Base-by-base conservation (phyloP, 2,329 filamentous ascomycete species). In the Xylaria sp. region DNA sequence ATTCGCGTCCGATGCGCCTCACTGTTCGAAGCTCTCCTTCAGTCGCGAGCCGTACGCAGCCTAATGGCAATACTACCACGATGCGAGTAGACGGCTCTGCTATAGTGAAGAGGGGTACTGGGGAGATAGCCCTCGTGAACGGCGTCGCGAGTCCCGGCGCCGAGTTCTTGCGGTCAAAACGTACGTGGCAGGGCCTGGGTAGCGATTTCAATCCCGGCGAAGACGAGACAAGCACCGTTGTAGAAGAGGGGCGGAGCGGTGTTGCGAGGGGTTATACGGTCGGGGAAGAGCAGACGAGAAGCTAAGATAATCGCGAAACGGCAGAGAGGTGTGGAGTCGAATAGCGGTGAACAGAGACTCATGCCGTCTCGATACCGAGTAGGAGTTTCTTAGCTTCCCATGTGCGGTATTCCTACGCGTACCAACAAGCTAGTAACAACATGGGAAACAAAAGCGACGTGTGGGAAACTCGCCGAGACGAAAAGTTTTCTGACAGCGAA, bases 111-210 rank as follows among this genome's bases (percentile, higher is more conserved):
- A 84, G 89, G 73, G 77, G 83, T 63, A 67, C 79, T 62, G 89
- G 91, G 2, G 91, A 97, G 71, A 73, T 98, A 20, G 91, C 93
- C 0, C 90, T 90, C 53, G 89, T 98, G 72, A 95, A 94, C 60
- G 93, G 94, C 7, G 88, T 95, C 0, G 85, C 91, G n/a, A 98
- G 95, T 53, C 96, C 96, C 0, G 96, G 93, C 0, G 96, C 96
- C 0, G 93, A 97, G 78, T 98, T 88, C 73, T 81, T 99, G 70
- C 87, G 91, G 36, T 92, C 91, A 3, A 88, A 94, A 75, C 83
- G 96, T 65, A 97, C 93, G 4, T 99, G 96, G 96, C 91, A 91
- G 76, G 96, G 96, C 0, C 81, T 99, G 28, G 96, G 96, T 0
- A 97, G 89, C 69, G 96, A 99, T 78, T 97, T 94, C 74, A 84